phyloP scores from a whole-genome alignment of 2,329 filamentous ascomycete species.

The Davidsoniella eucalypti region DNA sequence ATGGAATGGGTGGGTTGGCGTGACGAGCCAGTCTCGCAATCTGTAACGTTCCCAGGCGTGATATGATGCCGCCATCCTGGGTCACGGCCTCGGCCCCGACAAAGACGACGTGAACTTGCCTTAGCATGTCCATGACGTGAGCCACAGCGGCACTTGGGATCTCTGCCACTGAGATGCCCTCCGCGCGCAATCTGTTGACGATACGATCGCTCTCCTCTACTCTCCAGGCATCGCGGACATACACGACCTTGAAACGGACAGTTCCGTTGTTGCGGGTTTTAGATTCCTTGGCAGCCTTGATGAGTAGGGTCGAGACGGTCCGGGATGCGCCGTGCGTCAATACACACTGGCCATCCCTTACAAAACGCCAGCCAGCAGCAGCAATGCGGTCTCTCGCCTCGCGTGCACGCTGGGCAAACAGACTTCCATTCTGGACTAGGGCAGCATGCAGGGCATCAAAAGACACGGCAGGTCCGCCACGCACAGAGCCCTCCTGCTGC shows the following conservation, averaged over 20 bases:
- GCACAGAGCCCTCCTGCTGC: slow-evolving; percentile 26
- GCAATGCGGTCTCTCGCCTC: slow-evolving; percentile 73
- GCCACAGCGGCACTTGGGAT: slow-evolving; percentile 48
- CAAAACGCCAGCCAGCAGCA: slow-evolving; percentile 58
- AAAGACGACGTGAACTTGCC: slow-evolving; percentile 48
- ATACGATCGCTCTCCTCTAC: slow-evolving; percentile 49
- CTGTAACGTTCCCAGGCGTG: slow-evolving; percentile 70
- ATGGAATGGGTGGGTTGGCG: slow-evolving; percentile 43
- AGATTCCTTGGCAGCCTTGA: slow-evolving; percentile 35
- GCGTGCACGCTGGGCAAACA: slow-evolving; percentile 79
- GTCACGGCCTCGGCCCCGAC: slow-evolving; percentile 73
- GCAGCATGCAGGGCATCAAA: slow-evolving; percentile 75
- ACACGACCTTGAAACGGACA: slow-evolving; percentile 69
- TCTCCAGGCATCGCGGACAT: slow-evolving; percentile 44
- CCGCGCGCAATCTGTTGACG: slow-evolving; percentile 52
- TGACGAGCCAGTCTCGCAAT: slow-evolving; percentile 63
- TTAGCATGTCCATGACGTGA: slow-evolving; percentile 46
- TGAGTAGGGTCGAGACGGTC: slow-evolving; percentile 63
- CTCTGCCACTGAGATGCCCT: slow-evolving; percentile 63
- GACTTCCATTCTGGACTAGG: slow-evolving; percentile 65
- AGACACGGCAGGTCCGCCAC: slow-evolving; percentile 21
- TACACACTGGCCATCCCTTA: slow-evolving; percentile 64
- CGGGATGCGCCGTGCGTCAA: slow-evolving; percentile 80
- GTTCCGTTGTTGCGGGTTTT: slow-evolving; percentile 35
- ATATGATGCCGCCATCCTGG: slow-evolving; percentile 86